Conservation (phyloP, 176 grass and related monocot genomes). For the Phoenix roebelenii region DNA sequence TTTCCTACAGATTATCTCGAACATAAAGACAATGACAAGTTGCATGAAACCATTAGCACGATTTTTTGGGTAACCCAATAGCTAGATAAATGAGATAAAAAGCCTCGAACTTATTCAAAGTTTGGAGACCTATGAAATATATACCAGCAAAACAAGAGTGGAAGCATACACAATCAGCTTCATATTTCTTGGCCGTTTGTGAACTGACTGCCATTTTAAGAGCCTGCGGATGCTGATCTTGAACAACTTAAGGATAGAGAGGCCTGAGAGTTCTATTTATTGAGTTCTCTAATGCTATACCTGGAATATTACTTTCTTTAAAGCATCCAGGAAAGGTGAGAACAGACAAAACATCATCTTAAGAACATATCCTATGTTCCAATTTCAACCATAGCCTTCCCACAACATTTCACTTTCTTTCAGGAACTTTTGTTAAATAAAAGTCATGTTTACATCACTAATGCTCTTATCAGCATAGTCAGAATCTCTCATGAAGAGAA, state of each 20-base stretch:
- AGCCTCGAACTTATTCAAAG: too few relatives aligned
- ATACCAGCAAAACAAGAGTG: constrained; percentile 26
- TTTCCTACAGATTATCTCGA: too few relatives aligned
- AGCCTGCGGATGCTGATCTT: background rate
- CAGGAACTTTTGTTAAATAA: background rate
- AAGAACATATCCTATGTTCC: constrained; percentile 20
- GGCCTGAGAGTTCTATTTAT: constrained; percentile 8
- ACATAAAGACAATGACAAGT: too few relatives aligned
- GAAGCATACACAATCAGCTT: constrained; percentile 21
- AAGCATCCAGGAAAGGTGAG: background rate
- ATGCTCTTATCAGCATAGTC: background rate
- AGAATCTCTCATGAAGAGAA: background rate
- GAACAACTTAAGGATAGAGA: background rate
- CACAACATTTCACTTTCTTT: constrained; percentile 13
- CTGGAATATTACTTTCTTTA: constrained; percentile 19
- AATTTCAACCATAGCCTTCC: constrained; percentile 5
- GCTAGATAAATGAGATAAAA: constrained; percentile 2
- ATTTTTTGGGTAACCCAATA: background rate
- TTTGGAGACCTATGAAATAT: background rate
- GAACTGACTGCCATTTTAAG: constrained; percentile 16
- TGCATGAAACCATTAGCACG: background rate
- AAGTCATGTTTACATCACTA: background rate
- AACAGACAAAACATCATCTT: background rate
- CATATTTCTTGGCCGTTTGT: constrained; percentile 13
- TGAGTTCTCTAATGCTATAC: background rate